These are phyloP conservation scores for Xylaria sp. DNA, from an alignment of 2,329 filamentous ascomycete genomes.

Conservation along the genomic window DNA sequence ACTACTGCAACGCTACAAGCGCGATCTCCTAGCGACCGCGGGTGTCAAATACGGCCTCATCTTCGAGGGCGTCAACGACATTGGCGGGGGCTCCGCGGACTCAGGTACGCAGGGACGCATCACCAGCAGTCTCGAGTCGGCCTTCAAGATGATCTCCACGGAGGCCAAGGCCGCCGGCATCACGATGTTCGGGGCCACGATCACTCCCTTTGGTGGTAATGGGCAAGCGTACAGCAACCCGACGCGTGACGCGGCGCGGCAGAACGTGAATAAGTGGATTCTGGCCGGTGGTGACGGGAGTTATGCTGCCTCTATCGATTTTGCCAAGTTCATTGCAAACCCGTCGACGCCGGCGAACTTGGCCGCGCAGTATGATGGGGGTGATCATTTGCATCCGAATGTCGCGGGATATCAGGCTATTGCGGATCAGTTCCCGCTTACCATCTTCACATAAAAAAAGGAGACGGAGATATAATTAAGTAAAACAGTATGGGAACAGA, in stretches of 20 bases:
- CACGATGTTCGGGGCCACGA: constrained; percentile 66
- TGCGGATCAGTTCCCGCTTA: constrained; percentile 63
- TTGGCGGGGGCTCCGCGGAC: constrained; percentile 58
- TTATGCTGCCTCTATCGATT: constrained; percentile 68
- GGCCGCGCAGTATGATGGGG: constrained; percentile 58
- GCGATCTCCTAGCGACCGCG: constrained; percentile 65
- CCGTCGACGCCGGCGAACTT: constrained; percentile 55
- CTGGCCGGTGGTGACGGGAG: constrained; percentile 51
- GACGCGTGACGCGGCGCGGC: constrained; percentile 60
- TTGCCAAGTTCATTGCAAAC: constrained; percentile 62
- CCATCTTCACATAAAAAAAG: constrained; percentile 49
- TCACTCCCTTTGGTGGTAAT: constrained; percentile 64
- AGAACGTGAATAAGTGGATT: constrained; percentile 67
- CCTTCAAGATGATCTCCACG: constrained; percentile 62
- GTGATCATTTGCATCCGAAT: constrained; percentile 70
- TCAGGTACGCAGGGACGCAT: constrained; percentile 53
- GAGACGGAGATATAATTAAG: background rate
- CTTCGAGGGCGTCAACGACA: constrained; percentile 74
- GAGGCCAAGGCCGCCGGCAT: constrained; percentile 61
- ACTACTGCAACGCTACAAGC: constrained; percentile 63
- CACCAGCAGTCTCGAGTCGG: constrained; percentile 58
- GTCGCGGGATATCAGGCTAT: constrained; percentile 63
- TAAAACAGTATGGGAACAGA: too few species aligned
- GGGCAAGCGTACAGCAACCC: constrained; percentile 61
- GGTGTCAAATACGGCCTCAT: constrained; percentile 67